Base-by-base conservation (phyloP, 495 filamentous ascomycete species). In the Lasiosphaeria hispida region DNA sequence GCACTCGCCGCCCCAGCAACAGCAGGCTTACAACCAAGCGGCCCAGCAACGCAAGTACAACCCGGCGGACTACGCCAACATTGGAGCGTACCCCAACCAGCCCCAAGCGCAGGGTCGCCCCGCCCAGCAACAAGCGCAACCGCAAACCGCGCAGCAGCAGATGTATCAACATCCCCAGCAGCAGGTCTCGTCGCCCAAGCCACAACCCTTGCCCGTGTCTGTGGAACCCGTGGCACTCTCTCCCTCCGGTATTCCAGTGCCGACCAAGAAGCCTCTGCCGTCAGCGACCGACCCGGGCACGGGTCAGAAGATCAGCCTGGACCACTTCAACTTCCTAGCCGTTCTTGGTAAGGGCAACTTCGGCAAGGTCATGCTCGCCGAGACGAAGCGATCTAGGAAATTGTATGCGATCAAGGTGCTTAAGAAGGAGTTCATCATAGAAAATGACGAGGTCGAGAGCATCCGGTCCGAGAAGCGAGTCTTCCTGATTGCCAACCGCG, bases 381-480 rank as follows among this genome's bases (percentile, higher is more conserved):
- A 99, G 75, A 96, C 94, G 4, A 99, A 99, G 78, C 83, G 85
- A 42, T 82, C 86, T 18, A 90, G 92, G 69, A 88, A 94, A 69
- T 78, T 99, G 34, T 99, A 97, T 70, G 94, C 94, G 53, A 99
- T 99, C 73, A 99, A 99, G 74, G 94, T 99, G 34, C 79, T 99
- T 65, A 99, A 99, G 82, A 99, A 99, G 79, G 94, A 99, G 64
- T 99, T 99, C 72, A 99, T 99, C 69, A 99, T 99, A 57, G 94
- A 99, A 71, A 96, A 99, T 62, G 94, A 99, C 72, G 94, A 99
- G 74, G 94, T 99, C n/a, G 94, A 99, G 72, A 97, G 95, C 76
- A 96, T 89, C 38, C 87, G 92, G 67, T 97, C 95, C 5, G 94
- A 99, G 77, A 97, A 97, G 80, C 83, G 95, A 58, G 94, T 99